Evolutionary conservation across 768 basidiomycete genomes (phyloP), one percentile per base, ranked within the genome.

Genomic region (Hygrocybe punicea): DNA sequence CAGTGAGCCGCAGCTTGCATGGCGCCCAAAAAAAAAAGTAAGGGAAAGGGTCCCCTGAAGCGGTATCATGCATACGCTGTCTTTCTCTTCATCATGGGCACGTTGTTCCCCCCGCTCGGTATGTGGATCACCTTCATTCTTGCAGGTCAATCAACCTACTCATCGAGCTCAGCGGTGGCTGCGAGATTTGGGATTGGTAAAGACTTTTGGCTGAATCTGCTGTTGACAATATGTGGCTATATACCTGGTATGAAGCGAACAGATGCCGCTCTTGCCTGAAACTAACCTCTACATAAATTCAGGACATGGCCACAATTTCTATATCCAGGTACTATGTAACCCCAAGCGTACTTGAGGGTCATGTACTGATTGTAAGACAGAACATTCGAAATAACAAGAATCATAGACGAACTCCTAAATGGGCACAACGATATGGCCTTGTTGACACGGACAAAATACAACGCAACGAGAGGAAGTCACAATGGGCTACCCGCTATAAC

Each of bases 371-470:
- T 34, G 6, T 53, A 17, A 6, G 3, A 19, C 68, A 98, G 86
- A 97, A 97, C 72, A 85, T 98, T 62, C 81, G 95, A 56, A 98
- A 97, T 76, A 98, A 98, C 78, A 92, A 95, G 79, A 95, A 84
- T 64, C 83, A 90, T 68, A 78, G 81, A 13, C 85, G 95, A 44
- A 97, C 95, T n/a, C 95, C 95, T 17, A 95, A 97, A 72, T 98
- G 95, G 95, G 88, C 87, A 0, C 79, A 90, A 71, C 83, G 87
- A 60, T 92, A 92, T 70, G 95, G 95, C 37, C 88, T 98, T 45
- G 84, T 98, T 60, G 85, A 93, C 69, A 86, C 83, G 21, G 77
- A 85, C 35, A 85, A 87, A 62, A 86, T 90, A 67, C 79, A 83
- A 63, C 88, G 93, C 66, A 86, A 88, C 55, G 81, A 87, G 66